A percentile compares a stretch with the other conserved stretches of the same genome.
Evolutionary conservation across 2,329 filamentous ascomycete genomes (phyloP).

Genomic region (Dactylellina cionopaga): DNA sequence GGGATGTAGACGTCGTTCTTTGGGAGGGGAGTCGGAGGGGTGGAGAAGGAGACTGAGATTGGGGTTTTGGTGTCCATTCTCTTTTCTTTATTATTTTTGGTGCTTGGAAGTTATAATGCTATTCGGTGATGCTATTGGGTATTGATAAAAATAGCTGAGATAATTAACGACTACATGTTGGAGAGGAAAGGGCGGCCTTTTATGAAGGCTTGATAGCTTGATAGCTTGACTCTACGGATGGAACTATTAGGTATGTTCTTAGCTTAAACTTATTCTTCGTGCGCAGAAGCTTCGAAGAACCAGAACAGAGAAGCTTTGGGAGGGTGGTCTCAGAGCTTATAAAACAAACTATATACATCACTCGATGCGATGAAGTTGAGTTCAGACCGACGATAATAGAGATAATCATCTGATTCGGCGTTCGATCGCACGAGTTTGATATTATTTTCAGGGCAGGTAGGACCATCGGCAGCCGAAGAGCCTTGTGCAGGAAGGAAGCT

Average conservation of each 20-base stretch:
- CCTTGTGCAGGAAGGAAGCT: conserved; percentile 8
- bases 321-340: conserved; percentile 3
- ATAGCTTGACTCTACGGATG: background rate
- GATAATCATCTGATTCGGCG: too few relatives aligned
- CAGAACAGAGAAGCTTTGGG: background rate
- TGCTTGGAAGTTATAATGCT: too few relatives aligned
- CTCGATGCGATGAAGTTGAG: too few relatives aligned
- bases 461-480: conserved; percentile 33
- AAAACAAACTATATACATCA: too few relatives aligned
- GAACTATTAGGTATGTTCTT: background rate
- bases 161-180: background rate
- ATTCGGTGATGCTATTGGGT: too few relatives aligned
- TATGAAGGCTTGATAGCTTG: background rate
- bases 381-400: background rate
- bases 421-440: too few relatives aligned
- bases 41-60: too few relatives aligned
- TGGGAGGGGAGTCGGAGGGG: conserved; percentile 6
- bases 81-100: too few relatives aligned
- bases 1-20: conserved; percentile 55
- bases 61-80: conserved; percentile 14
- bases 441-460: background rate
- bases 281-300: background rate
- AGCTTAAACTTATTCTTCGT: background rate
- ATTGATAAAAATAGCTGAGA: too few relatives aligned
- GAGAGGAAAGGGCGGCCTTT: background rate